Percentiles rank a stretch among this genome's conserved stretches.
Evolutionary conservation across 106 monocot species (phyloP).

Genomic region (Amphibolis antarctica): DNA sequence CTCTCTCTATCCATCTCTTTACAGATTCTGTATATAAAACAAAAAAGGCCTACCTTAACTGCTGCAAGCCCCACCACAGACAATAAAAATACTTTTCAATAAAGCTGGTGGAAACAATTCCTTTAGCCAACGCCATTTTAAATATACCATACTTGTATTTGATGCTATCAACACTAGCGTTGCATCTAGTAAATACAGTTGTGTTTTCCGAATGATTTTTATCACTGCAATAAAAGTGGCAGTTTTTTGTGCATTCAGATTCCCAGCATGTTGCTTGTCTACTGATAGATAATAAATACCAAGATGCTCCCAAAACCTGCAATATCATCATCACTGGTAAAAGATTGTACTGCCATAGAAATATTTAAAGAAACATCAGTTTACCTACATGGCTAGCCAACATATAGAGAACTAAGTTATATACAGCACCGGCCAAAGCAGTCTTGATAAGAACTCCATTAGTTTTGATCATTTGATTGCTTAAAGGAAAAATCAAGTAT

Average conservation of each 20-base stretch:
- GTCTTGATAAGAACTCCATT: conserved; percentile 69
- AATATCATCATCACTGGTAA: neutral
- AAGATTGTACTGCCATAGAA: neutral
- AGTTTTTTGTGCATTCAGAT: conserved; percentile 27
- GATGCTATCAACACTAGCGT: conserved; percentile 32
- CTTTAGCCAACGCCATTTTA: conserved; percentile 27
- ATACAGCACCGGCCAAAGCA: conserved; percentile 86
- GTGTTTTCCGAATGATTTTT: conserved; percentile 28
- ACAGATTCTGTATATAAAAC: no score
- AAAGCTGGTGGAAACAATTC: conserved; percentile 39
- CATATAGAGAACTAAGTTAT: conserved; percentile 79
- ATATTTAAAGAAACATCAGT: neutral
- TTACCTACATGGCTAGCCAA: conserved; percentile 80
- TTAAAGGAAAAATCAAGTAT: conserved; percentile 81
- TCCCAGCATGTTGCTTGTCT: conserved; percentile 87
- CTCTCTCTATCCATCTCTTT: no score
- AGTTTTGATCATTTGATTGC: conserved; percentile 64
- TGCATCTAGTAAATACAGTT: conserved; percentile 54
- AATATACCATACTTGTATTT: conserved; percentile 64
- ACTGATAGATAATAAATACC: conserved; percentile 56
- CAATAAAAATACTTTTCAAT: conserved; percentile 68
- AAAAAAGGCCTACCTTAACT: conserved; percentile 46
- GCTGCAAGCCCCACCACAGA: conserved; percentile 96
- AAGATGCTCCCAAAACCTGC: conserved; percentile 70
- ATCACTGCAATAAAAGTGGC: no score